Evolutionary conservation across 768 basidiomycete species (phyloP).

Genomic region (Hypholoma fasciculare): DNA sequence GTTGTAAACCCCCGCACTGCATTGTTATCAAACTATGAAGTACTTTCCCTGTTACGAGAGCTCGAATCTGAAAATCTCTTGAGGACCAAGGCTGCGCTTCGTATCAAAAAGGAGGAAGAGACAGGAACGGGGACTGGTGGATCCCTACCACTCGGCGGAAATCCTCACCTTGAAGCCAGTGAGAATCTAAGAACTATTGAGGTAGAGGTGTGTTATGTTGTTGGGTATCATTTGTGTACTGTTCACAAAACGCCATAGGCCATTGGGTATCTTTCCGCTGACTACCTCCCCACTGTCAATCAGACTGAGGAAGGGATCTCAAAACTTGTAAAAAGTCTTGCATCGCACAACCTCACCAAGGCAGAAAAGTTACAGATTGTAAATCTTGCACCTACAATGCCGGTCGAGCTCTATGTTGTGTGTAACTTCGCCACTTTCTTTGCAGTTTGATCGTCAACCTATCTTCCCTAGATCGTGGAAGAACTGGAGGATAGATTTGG

Average conservation of each 20-base stretch:
- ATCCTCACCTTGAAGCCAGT: conserved; percentile 49
- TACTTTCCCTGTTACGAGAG: conserved; percentile 72
- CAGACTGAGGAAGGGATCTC: conserved; percentile 70
- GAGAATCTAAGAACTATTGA: conserved; percentile 86
- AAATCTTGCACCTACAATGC: conserved; percentile 81
- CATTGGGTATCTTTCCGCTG: conserved; percentile 79
- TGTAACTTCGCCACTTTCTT: conserved; percentile 27
- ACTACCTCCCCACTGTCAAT: conserved; percentile 63
- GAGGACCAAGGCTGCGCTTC: conserved; percentile 66
- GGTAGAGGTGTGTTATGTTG: conserved; percentile 60
- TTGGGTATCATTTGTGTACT: neutral
- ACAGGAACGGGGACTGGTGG: conserved; percentile 28
- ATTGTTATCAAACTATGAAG: conserved; percentile 89
- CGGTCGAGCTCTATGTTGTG: conserved; percentile 89
- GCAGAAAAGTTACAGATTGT: conserved; percentile 90
- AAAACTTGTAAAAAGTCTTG: conserved; percentile 65
- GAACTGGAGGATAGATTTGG: conserved; percentile 85
- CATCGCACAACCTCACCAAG: conserved; percentile 76
- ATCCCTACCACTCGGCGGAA: conserved; percentile 10
- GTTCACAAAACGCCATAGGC: conserved; percentile 47
- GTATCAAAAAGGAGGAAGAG: conserved; percentile 80
- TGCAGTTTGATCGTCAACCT: neutral
- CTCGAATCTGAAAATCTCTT: conserved; percentile 75
- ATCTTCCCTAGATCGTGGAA: conserved; percentile 76
- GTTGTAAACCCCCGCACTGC: conserved; percentile 71